A percentile compares a stretch with the other conserved stretches of the same genome.
These are phyloP conservation scores for Penicillium oxalicum DNA, from an alignment of 2,329 filamentous ascomycete genomes.

Conservation along the genomic window DNA sequence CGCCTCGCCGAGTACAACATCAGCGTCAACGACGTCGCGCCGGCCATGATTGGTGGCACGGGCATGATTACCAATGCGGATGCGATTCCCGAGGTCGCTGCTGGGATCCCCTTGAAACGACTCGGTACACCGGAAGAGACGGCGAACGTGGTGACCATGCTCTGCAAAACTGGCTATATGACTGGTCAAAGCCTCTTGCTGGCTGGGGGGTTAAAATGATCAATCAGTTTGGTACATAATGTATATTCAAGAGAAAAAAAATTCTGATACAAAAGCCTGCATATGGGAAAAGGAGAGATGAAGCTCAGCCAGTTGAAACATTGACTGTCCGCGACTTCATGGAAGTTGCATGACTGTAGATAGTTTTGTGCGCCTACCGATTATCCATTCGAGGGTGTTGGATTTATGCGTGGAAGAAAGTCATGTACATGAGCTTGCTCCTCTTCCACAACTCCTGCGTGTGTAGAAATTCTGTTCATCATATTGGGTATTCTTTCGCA, in stretches of 20 bases:
- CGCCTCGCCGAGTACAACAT: constrained; percentile 57
- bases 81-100: constrained; percentile 54
- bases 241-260: background rate
- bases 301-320: no score
- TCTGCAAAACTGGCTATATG: constrained; percentile 56
- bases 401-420: no score
- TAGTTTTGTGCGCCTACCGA: no score
- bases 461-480: background rate
- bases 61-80: constrained; percentile 57
- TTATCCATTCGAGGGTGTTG: no score
- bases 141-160: constrained; percentile 56
- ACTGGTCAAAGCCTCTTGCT: constrained; percentile 53
- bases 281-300: no score
- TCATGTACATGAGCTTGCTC: no score
- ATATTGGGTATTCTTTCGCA: constrained; percentile 17
- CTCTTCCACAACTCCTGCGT: no score
- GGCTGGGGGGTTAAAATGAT: constrained; percentile 48
- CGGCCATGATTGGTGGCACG: constrained; percentile 62
- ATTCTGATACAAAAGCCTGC: background rate
- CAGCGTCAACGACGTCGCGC: constrained; percentile 63
- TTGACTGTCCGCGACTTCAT: no score
- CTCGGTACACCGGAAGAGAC: constrained; percentile 55
- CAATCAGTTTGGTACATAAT: constrained; percentile 7
- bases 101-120: constrained; percentile 54
- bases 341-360: no score